Conservation (phyloP, 2,329 filamentous ascomycete genomes). For the Phoma sp. region DNA sequence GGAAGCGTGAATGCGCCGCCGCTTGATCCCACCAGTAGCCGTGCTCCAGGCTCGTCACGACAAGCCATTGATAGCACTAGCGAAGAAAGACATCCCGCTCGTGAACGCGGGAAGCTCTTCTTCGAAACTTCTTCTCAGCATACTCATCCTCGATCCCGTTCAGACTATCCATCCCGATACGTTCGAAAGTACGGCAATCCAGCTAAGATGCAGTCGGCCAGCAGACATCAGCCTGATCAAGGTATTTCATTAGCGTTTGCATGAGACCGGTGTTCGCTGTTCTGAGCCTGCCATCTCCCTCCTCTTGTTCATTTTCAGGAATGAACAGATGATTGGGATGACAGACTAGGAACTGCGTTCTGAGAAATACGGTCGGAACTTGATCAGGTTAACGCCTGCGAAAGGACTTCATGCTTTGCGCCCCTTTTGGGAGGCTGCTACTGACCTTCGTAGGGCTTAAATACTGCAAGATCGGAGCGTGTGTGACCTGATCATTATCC, state of each 20-base stretch:
- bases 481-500: not conserved
- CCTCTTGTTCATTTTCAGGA: not conserved
- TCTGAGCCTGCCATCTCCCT: not conserved
- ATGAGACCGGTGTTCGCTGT: constrained; percentile 48
- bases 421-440: constrained; percentile 23
- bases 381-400: constrained; percentile 61
- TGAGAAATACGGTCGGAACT: constrained; percentile 63
- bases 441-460: constrained; percentile 44
- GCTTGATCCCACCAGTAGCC: constrained; percentile 7
- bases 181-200: constrained; percentile 34
- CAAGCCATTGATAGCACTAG: constrained; percentile 20
- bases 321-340: not conserved
- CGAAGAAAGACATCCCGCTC: constrained; percentile 21
- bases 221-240: constrained; percentile 45
- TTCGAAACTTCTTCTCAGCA: not conserved
- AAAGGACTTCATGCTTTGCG: constrained; percentile 59
- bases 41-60: constrained; percentile 1
- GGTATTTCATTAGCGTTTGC: constrained; percentile 43
- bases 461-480: not conserved
- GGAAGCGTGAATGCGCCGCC: not conserved
- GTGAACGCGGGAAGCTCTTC: not conserved
- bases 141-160: not conserved
- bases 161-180: not conserved
- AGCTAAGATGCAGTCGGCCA: constrained; percentile 39
- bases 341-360: constrained; percentile 38